Conservation (phyloP, 2,329 filamentous ascomycete genomes). For the Nothopassalora personata region DNA sequence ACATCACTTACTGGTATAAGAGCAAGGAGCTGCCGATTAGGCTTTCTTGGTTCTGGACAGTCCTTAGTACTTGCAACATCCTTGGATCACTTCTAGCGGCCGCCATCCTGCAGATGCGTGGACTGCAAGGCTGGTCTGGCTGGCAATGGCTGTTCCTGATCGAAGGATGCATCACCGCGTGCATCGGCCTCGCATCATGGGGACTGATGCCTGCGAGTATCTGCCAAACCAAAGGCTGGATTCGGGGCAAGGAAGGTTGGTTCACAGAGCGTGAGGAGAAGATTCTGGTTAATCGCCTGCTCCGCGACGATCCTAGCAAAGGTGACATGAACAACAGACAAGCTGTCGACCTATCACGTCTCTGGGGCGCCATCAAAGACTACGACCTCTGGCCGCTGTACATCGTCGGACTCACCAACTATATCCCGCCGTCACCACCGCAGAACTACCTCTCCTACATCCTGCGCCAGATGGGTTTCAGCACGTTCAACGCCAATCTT, state of each 20-base stretch:
- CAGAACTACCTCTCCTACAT: conserved; percentile 53
- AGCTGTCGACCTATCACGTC: conserved; percentile 44
- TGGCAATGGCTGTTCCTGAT: conserved; percentile 30
- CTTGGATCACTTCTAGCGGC: conserved; percentile 46
- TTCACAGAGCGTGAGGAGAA: conserved; percentile 57
- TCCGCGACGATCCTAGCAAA: conserved; percentile 53
- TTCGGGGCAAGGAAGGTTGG: conserved; percentile 61
- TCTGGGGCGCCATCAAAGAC: conserved; percentile 21
- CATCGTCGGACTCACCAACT: conserved; percentile 24
- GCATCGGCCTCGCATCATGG: conserved; percentile 28
- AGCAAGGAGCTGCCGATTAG: conserved; percentile 39
- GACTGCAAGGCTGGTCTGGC: conserved; percentile 25
- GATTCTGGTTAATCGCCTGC: conserved; percentile 57
- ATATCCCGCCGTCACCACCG: conserved; percentile 50
- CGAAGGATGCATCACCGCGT: conserved; percentile 29
- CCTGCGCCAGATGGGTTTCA: conserved; percentile 25
- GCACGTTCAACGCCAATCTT: conserved; percentile 59
- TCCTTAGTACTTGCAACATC: conserved; percentile 28
- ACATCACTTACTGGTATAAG: conserved; percentile 26
- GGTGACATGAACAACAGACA: conserved; percentile 57
- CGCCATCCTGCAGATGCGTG: conserved; percentile 43
- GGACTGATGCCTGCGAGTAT: conserved; percentile 48
- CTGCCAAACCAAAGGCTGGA: conserved; percentile 53
- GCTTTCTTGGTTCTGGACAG: conserved; percentile 40
- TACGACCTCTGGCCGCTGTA: conserved; percentile 33